Base-by-base conservation (phyloP, 768 basidiomycete species). In the Trametes gibbosa region DNA sequence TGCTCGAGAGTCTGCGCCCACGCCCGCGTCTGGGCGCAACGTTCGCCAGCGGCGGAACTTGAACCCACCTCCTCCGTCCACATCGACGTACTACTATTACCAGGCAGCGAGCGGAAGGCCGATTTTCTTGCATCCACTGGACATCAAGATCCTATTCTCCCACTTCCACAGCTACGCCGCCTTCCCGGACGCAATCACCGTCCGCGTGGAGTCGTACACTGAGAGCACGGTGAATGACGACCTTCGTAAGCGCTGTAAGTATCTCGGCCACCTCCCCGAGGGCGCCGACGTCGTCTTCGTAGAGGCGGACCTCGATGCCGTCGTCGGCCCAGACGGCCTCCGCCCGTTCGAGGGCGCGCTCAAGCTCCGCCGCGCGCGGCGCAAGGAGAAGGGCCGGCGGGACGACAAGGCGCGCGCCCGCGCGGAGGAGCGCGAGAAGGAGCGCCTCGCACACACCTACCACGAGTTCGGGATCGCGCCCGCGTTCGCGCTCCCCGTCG, bases 71-170 rank as follows among this genome's bases (percentile, higher is more conserved):
- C 90, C 92, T 2, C 90, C 89, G 17, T 90, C 90, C 17, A 89
- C 90, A 16, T 89, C 92, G 10, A 89, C 92, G 9, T 99, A 96
- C 75, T 95, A 90, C 70, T 99, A 90, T 74, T 99, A 98, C 72
- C 97, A 98, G 72, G 90, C 94, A 17, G 85, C 92, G 0, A 90
- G 92, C 1, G 97, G 97, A 13, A 79, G 90, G 56, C 90, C 93
- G 10, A 81, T 97, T 65, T 99, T 91, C 78, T 84, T 99, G 12
- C 94, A 97, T 68, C 96, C 96, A 2, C 81, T 99, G 29, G 96
- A 99, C 70, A 98, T 97, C 74, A 89, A 87, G 74, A 93, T 97
- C 61, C 80, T 99, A 24, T 78, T 95, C 42, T 82, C 92, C 13
- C 89, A 95, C 70, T 98, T 86, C 73, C 80, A 80, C 67, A 80